A percentile compares a stretch with the other conserved stretches of the same genome.
These are phyloP conservation scores for Xylariaceae sp. DNA, from an alignment of 2,329 filamentous ascomycete species.

Conservation along the genomic window DNA sequence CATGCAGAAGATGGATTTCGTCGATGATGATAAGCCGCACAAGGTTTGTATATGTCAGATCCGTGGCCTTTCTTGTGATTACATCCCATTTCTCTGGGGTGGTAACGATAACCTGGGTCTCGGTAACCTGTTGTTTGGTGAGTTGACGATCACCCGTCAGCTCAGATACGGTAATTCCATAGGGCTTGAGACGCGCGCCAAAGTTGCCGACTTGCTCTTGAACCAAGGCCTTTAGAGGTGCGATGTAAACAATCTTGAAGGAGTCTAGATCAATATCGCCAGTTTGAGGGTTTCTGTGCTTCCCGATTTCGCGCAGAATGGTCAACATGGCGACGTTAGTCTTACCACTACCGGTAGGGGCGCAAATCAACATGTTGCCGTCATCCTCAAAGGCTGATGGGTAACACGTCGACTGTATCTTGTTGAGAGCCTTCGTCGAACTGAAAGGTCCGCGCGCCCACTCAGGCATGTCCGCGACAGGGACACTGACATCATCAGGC, in stretches of 20 bases:
- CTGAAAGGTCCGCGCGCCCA: slow-evolving; percentile 88
- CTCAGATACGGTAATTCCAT: slow-evolving; percentile 90
- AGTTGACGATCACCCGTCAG: slow-evolving; percentile 95
- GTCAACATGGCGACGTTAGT: slow-evolving; percentile 98
- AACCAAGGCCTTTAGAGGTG: slow-evolving; percentile 89
- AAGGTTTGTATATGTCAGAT: slow-evolving; percentile 95
- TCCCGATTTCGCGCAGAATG: slow-evolving; percentile 93
- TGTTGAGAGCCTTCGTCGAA: slow-evolving; percentile 80
- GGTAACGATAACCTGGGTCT: slow-evolving; percentile 96
- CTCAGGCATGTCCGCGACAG: slow-evolving; percentile 81
- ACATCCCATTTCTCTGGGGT: slow-evolving; percentile 99
- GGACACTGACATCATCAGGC: slow-evolving; percentile 72
- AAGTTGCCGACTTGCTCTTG: slow-evolving; percentile 99
- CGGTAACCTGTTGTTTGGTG: slow-evolving; percentile 96
- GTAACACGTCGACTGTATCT: slow-evolving; percentile 91
- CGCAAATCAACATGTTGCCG: slow-evolving; percentile 96
- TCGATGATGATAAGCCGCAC: slow-evolving; percentile 95
- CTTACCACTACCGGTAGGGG: slow-evolving; percentile 94
- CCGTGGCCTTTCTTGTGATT: slow-evolving; percentile 94
- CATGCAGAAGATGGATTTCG: slow-evolving; percentile 95
- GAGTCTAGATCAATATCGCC: slow-evolving; percentile 94
- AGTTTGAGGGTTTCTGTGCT: slow-evolving; percentile 80
- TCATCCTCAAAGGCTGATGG: slow-evolving; percentile 88
- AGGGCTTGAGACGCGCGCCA: slow-evolving; percentile 81
- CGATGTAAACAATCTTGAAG: slow-evolving; percentile 98